Conservation (phyloP, 495 filamentous ascomycete species). For the Talaromyces borbonicus region DNA sequence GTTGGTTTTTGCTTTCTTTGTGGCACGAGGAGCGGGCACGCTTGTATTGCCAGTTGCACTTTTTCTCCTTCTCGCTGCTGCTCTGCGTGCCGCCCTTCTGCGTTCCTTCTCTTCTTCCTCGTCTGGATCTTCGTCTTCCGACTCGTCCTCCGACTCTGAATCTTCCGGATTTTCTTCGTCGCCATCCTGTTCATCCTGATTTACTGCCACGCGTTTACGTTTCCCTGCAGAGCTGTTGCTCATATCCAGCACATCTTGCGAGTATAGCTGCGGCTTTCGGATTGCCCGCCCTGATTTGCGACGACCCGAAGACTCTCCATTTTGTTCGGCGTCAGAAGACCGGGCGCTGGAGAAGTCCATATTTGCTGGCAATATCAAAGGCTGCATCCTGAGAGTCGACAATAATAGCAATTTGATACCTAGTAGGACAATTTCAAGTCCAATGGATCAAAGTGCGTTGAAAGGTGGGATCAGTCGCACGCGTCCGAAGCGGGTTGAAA, state of each 20-base stretch:
- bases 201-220: slow-evolving; percentile 40
- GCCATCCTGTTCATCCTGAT: slow-evolving; percentile 20
- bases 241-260: slow-evolving; percentile 27
- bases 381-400: too few relatives aligned
- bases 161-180: slow-evolving; percentile 40
- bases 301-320: slow-evolving; percentile 33
- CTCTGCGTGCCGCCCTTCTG: slow-evolving; percentile 35
- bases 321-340: slow-evolving; percentile 4
- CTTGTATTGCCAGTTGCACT: slow-evolving; percentile 26
- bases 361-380: too few relatives aligned
- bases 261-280: slow-evolving; percentile 61
- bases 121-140: slow-evolving; percentile 38
- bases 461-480: slow-evolving; percentile 1
- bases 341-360: slow-evolving; percentile 6
- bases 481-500: slow-evolving; percentile 3
- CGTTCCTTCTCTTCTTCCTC: slow-evolving; percentile 58
- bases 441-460: background rate
- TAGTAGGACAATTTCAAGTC: background rate
- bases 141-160: slow-evolving; percentile 42
- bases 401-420: background rate
- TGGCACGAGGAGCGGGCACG: slow-evolving; percentile 22
- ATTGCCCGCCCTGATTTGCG: slow-evolving; percentile 77
- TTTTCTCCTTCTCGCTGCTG: slow-evolving; percentile 54
- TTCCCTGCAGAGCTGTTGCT: slow-evolving; percentile 31
- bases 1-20: slow-evolving; percentile 50